phyloP scores from a whole-genome alignment of 306 rosid genomes.

The Abrus pulchellus region DNA sequence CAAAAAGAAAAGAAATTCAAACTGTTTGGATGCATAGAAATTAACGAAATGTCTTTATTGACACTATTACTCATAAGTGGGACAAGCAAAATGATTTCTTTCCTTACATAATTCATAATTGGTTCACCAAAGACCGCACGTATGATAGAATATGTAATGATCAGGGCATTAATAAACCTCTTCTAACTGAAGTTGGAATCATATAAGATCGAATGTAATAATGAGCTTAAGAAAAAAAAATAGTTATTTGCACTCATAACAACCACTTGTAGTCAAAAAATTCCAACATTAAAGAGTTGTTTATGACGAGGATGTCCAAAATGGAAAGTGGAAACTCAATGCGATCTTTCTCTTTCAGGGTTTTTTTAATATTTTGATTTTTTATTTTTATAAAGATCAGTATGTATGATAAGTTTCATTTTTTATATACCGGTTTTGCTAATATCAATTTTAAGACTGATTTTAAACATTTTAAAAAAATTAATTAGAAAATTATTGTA shows the following conservation, averaged over 20 bases:
- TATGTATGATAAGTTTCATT: too few relatives aligned
- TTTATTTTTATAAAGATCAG: too few relatives aligned
- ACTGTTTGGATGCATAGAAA: conserved; percentile 43
- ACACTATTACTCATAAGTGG: conserved; percentile 40
- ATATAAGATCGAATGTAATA: conserved; percentile 48
- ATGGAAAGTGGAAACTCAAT: conserved; percentile 34
- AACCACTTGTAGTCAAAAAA: neutral
- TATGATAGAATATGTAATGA: conserved; percentile 44
- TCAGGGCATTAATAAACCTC: conserved; percentile 43
- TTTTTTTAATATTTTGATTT: too few relatives aligned
- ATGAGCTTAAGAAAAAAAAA: conserved; percentile 50
- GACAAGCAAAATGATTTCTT: conserved; percentile 51
- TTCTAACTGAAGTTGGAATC: conserved; percentile 50
- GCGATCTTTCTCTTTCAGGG: conserved; percentile 17
- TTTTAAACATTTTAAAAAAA: too few relatives aligned
- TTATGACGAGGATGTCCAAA: neutral
- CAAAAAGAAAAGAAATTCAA: conserved; percentile 37
- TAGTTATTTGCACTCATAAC: neutral
- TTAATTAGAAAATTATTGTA: too few relatives aligned
- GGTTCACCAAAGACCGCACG: conserved; percentile 54
- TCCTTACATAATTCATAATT: conserved; percentile 44
- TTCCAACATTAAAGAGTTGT: neutral
- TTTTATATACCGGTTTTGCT: too few relatives aligned
- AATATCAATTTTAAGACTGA: too few relatives aligned
- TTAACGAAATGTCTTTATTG: conserved; percentile 46